Evolutionary conservation across 345 rosid species (phyloP), one percentile per base, ranked within the genome.

Genomic region (Rhodamnia rubescens): DNA sequence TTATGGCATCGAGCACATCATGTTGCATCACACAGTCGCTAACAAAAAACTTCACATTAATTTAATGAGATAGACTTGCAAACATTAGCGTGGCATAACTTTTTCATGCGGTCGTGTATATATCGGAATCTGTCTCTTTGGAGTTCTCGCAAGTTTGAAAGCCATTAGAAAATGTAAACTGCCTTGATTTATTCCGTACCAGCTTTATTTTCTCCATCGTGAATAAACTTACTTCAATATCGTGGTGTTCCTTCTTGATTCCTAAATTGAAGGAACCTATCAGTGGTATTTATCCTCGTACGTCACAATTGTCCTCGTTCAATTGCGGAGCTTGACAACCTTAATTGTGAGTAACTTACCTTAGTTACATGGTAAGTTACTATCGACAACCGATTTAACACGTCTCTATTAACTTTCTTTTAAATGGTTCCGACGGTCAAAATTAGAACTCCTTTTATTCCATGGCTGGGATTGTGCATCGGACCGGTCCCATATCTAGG

Each of bases 251-350:
- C 15, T 16, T 53, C 74, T 7, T 29, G 42, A 29, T 29, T 7
- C 21, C 1, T 13, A 59, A 59, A 59, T 27, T 1, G 10, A 59
- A 27, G 5, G 74, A 27, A 59, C 5, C 74, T 27, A 59, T 0
- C 4, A 0, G 40, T 7, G 5, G 32, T 29, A 29, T 29, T 0
- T 3, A 20, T 64, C 21, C 36, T 29, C 18, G 0, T 64, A 64
- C 2, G 11, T 64, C 6, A 5, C 15, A 64, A 7, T 64, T 64
- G 22, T 29, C 6, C 0, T 7, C 0, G 5, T 29, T 69, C 13
- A 9, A 53, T 53, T 14, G 20, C 40, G 13, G 32, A 9, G 80
- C 36, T 69, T 69, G 26, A 36, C 40, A 69, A 69, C 26, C 47
- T 11, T 69, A 21, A 21, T 18, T 9, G 24, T 32, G 7, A 18